A percentile compares a stretch with the other conserved stretches of the same genome.
Evolutionary conservation across 1,284 basidiomycete species (phyloP).

Genomic region (Moesziomyces globuligerus): DNA sequence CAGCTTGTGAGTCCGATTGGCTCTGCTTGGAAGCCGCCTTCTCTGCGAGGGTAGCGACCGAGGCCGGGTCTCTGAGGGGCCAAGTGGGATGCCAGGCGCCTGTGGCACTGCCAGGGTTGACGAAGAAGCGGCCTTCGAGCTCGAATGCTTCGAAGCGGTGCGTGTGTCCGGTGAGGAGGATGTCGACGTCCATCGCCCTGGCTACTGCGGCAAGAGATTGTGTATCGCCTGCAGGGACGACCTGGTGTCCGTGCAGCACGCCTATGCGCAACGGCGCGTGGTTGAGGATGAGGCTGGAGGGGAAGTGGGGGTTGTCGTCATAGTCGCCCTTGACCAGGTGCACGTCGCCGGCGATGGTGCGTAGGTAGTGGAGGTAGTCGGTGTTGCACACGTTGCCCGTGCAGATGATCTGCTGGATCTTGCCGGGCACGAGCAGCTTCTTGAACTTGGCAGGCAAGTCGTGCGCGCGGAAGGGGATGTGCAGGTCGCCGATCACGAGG

Average conservation of each 20-base stretch:
- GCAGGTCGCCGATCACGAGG: slow-evolving; percentile 63
- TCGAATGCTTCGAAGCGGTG: slow-evolving; percentile 96
- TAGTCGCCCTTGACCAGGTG: slow-evolving; percentile 93
- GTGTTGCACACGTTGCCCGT: slow-evolving; percentile 98
- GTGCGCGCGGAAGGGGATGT: slow-evolving; percentile 71
- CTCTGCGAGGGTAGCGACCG: slow-evolving; percentile 16
- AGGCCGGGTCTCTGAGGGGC: slow-evolving; percentile 65
- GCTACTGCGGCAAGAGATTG: slow-evolving; percentile 88
- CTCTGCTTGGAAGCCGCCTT: slow-evolving; percentile 22
- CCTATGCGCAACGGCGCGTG: slow-evolving; percentile 92
- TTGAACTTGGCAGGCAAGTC: slow-evolving; percentile 96
- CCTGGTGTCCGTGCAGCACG: slow-evolving; percentile 92
- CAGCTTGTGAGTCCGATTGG: slow-evolving; percentile 12
- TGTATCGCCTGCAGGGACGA: slow-evolving; percentile 88
- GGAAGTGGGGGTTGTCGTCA: slow-evolving; percentile 84
- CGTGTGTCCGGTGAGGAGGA: slow-evolving; percentile 91
- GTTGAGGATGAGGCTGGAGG: slow-evolving; percentile 81
- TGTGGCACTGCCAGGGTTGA: slow-evolving; percentile 94
- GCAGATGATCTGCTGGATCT: slow-evolving; percentile 97
- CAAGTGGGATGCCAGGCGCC: slow-evolving; percentile 81
- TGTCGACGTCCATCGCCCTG: slow-evolving; percentile 93
- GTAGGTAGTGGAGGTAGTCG: slow-evolving; percentile 96
- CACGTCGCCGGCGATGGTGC: slow-evolving; percentile 94
- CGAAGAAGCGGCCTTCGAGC: slow-evolving; percentile 89
- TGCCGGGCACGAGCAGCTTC: slow-evolving; percentile 90